A percentile compares a stretch with the other conserved stretches of the same genome.
Conservation (phyloP, 768 basidiomycete genomes). For the Naganishia randhawae region DNA sequence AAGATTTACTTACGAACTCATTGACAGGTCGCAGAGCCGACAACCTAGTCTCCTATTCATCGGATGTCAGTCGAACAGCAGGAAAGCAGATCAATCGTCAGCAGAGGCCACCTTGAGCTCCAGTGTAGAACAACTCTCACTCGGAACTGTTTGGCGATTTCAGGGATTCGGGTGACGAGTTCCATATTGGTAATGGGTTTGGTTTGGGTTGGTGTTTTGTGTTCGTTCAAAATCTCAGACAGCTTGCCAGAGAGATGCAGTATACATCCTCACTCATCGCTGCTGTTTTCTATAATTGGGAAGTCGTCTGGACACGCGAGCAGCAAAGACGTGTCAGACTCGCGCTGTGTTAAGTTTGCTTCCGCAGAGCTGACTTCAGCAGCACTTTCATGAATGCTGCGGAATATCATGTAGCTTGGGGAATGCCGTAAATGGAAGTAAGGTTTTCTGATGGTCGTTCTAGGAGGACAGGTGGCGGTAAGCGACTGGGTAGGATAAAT, state of each 20-base stretch:
- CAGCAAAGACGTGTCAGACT: not conserved
- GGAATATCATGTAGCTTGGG: too few species aligned
- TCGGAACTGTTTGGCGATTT: constrained; percentile 47
- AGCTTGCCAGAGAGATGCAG: not conserved
- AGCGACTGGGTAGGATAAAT: too few species aligned
- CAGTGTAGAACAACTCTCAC: constrained; percentile 34
- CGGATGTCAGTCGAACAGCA: not conserved
- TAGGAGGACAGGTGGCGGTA: too few species aligned
- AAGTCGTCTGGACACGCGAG: not conserved
- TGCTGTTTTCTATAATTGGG: not conserved
- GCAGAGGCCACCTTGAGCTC: not conserved
- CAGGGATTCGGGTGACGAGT: constrained; percentile 42
- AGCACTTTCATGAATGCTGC: too few species aligned
- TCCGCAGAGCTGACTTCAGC: too few species aligned
- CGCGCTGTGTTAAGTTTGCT: too few species aligned
- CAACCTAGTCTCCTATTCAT: constrained; percentile 45
- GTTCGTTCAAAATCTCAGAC: not conserved
- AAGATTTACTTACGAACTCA: constrained; percentile 46
- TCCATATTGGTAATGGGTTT: constrained; percentile 43
- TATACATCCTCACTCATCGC: not conserved
- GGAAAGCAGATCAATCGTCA: constrained; percentile 3
- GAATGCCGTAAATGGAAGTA: too few species aligned
- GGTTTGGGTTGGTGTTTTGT: not conserved
- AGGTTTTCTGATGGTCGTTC: too few species aligned
- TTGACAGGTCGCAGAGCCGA: constrained; percentile 46